Base-by-base conservation (phyloP, 805 yeast species). In the Wickerhamomyces queroliae region DNA sequence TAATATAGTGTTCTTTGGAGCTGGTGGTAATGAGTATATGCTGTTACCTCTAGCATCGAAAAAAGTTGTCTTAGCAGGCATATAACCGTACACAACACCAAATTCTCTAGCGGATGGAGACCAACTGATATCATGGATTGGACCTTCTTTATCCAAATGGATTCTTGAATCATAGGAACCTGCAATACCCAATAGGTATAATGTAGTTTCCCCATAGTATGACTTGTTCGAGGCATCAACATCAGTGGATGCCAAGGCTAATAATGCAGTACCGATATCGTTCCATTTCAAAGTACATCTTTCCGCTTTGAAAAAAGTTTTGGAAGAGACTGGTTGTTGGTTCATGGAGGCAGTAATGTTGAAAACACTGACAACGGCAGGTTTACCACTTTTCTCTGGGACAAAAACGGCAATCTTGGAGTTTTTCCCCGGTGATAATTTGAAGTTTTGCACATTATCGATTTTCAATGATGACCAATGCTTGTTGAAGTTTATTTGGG, bases 41-140 rank as follows among this genome's bases (percentile, higher is more conserved):
- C 80, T 72, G 59, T 89, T 87, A 47, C 98, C 99, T 55, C 97
- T 78, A 21, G 95, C 78, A 64, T 93, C 98, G 56, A 91, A 93
- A 55, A 93, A 88, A 10, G 96, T 80, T 20, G 97, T 90, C 55
- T 84, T 83, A 22, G 96, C 87, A 2, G 99, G 99, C 98, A 93
- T 93, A 66, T 78, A 90, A 24, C 99, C 99, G 58, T 90, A 90
- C 40, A 86, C 88, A 33, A 93, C 99, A 44, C 96, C 98, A 69
- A 93, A 95, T 66, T 93, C 98, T 51, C 96, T 76, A 16, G 96
- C 87, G 37, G 89, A 79, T 43, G 98, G 96, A 20, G 95, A 84
- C 99, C 99, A 93, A 18, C 93, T 81, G 45, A 91, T 86, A 62
- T 93, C 99, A 66, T 93, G 97, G 51, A 93, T 89, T 33, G 99